These are phyloP conservation scores for Aspergillus affinis DNA, from an alignment of 495 filamentous ascomycete genomes.

Conservation along the genomic window DNA sequence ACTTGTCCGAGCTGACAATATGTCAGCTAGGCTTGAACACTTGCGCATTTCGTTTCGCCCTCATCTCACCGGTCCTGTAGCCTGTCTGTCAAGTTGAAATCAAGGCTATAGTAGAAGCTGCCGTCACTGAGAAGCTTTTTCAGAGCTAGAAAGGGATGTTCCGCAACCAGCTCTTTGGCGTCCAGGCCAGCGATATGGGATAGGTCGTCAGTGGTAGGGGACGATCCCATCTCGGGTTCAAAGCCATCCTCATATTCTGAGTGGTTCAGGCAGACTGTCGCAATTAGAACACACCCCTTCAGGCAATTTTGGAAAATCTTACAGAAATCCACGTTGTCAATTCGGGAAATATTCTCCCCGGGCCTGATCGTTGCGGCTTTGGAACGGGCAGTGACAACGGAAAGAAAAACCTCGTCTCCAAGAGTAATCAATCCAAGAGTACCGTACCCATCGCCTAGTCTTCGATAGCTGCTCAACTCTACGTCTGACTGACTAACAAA, in stretches of 20 bases:
- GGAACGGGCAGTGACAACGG: constrained; percentile 76
- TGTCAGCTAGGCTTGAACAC: constrained; percentile 46
- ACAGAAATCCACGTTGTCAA: constrained; percentile 86
- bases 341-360: constrained; percentile 83
- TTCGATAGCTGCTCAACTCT: constrained; percentile 70
- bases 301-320: constrained; percentile 20
- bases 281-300: neutral
- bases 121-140: constrained; percentile 91
- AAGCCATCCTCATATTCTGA: constrained; percentile 75
- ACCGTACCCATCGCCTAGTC: constrained; percentile 77
- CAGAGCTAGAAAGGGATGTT: constrained; percentile 85
- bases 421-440: constrained; percentile 90
- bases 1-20: constrained; percentile 42
- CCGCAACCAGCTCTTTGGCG: constrained; percentile 62
- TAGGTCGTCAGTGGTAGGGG: constrained; percentile 48
- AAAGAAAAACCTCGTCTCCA: constrained; percentile 83
- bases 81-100: constrained; percentile 94
- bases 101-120: constrained; percentile 96
- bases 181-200: constrained; percentile 59
- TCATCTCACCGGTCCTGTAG: constrained; percentile 78
- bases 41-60: constrained; percentile 1
- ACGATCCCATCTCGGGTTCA: constrained; percentile 58
- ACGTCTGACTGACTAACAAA: constrained; percentile 65
- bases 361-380: constrained; percentile 81
- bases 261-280: constrained; percentile 76